Percentiles rank a stretch among this genome's conserved stretches.
Conservation (phyloP, 768 basidiomycete genomes). For the Kwoniella botswanensis region DNA sequence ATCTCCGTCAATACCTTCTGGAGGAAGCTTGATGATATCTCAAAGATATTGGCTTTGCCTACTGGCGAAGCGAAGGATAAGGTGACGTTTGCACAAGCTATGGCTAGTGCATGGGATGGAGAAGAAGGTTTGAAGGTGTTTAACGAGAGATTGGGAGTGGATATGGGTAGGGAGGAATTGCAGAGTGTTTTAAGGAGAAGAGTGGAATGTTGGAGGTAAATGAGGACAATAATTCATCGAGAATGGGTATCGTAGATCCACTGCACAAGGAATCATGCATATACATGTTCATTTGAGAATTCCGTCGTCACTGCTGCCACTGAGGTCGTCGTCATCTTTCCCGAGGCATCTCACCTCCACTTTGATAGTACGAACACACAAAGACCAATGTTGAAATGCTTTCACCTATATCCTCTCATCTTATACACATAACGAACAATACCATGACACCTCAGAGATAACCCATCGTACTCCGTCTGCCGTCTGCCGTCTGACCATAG, state of each 20-base stretch:
- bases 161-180: slow-evolving; percentile 38
- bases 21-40: slow-evolving; percentile 73
- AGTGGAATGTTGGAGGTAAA: slow-evolving; percentile 53
- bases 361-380: slow-evolving; percentile 1
- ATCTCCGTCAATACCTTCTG: slow-evolving; percentile 73
- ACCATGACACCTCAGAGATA: too few relatives aligned
- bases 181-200: slow-evolving; percentile 49
- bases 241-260: too few relatives aligned
- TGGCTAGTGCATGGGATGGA: slow-evolving; percentile 52
- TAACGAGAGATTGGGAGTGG: slow-evolving; percentile 35
- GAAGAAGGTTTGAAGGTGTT: slow-evolving; percentile 36
- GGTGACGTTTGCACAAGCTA: slow-evolving; percentile 49
- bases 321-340: neutral
- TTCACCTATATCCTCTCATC: neutral
- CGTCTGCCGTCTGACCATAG: neutral
- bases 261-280: too few relatives aligned
- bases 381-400: neutral
- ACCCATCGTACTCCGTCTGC: neutral
- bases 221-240: neutral
- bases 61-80: slow-evolving; percentile 14
- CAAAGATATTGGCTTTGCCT: slow-evolving; percentile 66
- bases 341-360: neutral
- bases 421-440: too few relatives aligned
- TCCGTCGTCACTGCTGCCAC: neutral
- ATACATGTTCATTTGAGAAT: neutral